Base-by-base conservation (phyloP, 2,329 filamentous ascomycete genomes). In the Apiospora pterosperma region DNA sequence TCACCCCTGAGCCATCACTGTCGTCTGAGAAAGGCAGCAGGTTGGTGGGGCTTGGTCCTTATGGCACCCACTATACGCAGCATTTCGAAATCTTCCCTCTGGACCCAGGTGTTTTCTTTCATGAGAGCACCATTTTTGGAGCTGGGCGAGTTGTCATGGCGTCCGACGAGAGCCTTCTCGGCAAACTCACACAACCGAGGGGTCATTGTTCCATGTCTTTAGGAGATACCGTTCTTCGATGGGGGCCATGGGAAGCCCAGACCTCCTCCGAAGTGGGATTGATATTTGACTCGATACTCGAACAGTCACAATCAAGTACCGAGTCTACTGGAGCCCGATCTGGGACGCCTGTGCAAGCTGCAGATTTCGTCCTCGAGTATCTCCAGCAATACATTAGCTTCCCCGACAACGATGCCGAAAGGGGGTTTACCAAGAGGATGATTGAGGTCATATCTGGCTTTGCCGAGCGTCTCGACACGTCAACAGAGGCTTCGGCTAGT, bases 1-100 rank as follows among this genome's bases (percentile, higher is more conserved):
- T 31, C 34, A n/a, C 62, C 23, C 64, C 70, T 36, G 69, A 74
- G 16, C 34, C n/a, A 36, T 34, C 16, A 5, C 38, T 25, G 21
- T n/a, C 31, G 31, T 5, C 34, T 5, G 36, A 48, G 11, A 31
- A 25, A 12, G 65, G 67, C 5, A 69, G 72, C 52, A 85, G 81
- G 66, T 71, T 90, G n/a, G 69, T 73, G 12, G 86, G 87, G 1
- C 76, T 90, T 8, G 86, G 84, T 0, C 85, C 86, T 0, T 88
- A 86, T 71, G 88, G 88, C 1, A 86, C 85, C 1, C 80, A 82
- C 28, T 90, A 90, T 71, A 85, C 86, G 0, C 81, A 84, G 38
- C 83, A 90, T 70, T 90, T 90, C 67, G 86, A 89, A 58, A 74
- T 86, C 5, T 88, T 88, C 62, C 87, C 87, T 21, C 75, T 90